These are phyloP conservation scores for Picea mariana DNA, from an alignment of 83 land plant species.

Conservation along the genomic window DNA sequence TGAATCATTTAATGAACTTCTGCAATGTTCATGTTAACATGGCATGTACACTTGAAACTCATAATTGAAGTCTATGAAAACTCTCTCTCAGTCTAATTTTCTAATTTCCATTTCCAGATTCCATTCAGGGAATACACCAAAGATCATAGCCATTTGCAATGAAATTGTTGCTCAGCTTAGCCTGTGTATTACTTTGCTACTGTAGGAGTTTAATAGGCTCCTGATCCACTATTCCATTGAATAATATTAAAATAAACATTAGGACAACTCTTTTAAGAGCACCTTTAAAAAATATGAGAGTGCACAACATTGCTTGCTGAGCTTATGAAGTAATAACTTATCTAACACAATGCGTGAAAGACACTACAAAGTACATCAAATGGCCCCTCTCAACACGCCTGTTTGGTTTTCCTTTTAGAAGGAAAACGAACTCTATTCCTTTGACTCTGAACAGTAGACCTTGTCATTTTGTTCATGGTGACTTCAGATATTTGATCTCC, in stretches of 20 bases:
- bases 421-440: background rate
- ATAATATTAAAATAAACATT: constrained; percentile 4
- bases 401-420: background rate
- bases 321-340: background rate
- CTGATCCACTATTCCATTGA: background rate
- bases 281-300: background rate
- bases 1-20: no score
- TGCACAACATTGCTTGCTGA: constrained; percentile 3
- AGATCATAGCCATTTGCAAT: background rate
- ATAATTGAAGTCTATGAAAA: no score
- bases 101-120: background rate
- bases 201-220: background rate
- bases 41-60: no score
- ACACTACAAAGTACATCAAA: background rate
- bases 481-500: background rate
- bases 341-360: background rate
- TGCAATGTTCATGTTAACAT: no score
- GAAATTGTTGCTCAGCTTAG: background rate
- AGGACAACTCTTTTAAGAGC: background rate
- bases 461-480: background rate
- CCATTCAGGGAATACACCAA: background rate
- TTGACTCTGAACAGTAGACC: background rate
- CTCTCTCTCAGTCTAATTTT: background rate
- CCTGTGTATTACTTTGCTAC: background rate
- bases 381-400: background rate